These are phyloP conservation scores for Fragaria ananassa DNA, from an alignment of 306 rosid genomes.

Conservation along the genomic window DNA sequence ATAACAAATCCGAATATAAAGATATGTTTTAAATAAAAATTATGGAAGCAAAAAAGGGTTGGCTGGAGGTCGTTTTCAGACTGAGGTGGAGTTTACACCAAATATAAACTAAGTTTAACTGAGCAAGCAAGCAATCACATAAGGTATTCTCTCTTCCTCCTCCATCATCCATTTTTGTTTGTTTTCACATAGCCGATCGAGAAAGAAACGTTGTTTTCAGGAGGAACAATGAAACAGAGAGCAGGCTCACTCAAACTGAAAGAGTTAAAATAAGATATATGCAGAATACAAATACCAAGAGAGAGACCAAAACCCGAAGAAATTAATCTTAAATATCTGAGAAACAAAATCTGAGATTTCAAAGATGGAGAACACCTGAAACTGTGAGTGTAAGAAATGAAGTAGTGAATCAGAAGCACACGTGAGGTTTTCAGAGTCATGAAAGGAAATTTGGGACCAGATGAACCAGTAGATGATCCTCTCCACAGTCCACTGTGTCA, in stretches of 20 bases:
- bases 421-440: conserved; percentile 36
- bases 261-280: conserved; percentile 1
- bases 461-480: not conserved
- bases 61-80: conserved; percentile 85
- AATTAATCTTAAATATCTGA: conserved; percentile 12
- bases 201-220: conserved; percentile 46
- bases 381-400: conserved; percentile 28
- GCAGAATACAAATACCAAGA: conserved; percentile 24
- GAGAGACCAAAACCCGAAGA: conserved; percentile 20
- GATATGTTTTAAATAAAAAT: conserved; percentile 28
- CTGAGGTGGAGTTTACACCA: conserved; percentile 65
- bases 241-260: not conserved
- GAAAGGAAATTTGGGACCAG: not conserved
- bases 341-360: conserved; percentile 17
- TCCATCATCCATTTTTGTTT: conserved; percentile 32
- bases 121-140: conserved; percentile 45
- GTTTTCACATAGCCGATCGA: conserved; percentile 43
- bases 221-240: conserved; percentile 25
- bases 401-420: conserved; percentile 34
- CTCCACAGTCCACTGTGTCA: not conserved
- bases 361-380: conserved; percentile 41
- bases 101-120: conserved; percentile 27
- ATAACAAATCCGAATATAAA: conserved; percentile 39
- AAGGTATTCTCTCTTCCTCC: conserved; percentile 22
- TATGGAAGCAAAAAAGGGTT: conserved; percentile 44